Evolutionary conservation across 2,329 filamentous ascomycete genomes (phyloP), one percentile per base, ranked within the genome.

Genomic region (Talaromyces piceae): DNA sequence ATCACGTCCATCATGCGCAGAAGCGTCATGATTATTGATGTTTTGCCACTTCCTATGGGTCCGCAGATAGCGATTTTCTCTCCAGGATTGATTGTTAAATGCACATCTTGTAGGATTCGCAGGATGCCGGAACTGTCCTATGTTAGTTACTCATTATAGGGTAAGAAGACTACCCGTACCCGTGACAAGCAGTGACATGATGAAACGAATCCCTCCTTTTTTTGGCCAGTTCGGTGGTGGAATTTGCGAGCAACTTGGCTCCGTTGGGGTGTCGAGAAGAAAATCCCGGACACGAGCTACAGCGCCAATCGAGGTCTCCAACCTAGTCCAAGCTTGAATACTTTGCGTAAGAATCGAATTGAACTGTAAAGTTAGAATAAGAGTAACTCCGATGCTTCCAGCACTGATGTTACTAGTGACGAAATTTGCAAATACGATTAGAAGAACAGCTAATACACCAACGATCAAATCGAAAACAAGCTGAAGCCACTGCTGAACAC

Each of bases 281-380:
- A 16, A 37, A 18, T n/a, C 13, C 11, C 16, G 13, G 7, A 33
- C 30, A 6, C 37, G 37, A 11, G 37, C 5, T 5, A 83, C 72
- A 9, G 78, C 78, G 4, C 80, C 80, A 41, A 83, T 73, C 25
- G 74, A 73, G 0, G 78, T 82, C 56, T 83, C 80, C 9, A 83
- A 65, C 30, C 72, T 69, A 0, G 79, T 82, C 78, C 78, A 83
- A 46, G 69, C 72, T 22, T 69, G 67, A 5, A 79, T 68, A 13
- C 79, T 61, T 5, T 73, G 60, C 47, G 75, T 76, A 51, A 81
- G 67, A 47, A 67, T 72, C 33, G 74, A 67, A 37, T 74, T 78
- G 61, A 82, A 78, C 20, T 71, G 62, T 16, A 81, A 72, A 28
- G 80, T 69, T 49, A 78, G 78, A n/a, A 78, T 61, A 9, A 82